A percentile compares a stretch with the other conserved stretches of the same genome.
phyloP scores from a whole-genome alignment of 2,329 filamentous ascomycete species.

The Metarhizium album region DNA sequence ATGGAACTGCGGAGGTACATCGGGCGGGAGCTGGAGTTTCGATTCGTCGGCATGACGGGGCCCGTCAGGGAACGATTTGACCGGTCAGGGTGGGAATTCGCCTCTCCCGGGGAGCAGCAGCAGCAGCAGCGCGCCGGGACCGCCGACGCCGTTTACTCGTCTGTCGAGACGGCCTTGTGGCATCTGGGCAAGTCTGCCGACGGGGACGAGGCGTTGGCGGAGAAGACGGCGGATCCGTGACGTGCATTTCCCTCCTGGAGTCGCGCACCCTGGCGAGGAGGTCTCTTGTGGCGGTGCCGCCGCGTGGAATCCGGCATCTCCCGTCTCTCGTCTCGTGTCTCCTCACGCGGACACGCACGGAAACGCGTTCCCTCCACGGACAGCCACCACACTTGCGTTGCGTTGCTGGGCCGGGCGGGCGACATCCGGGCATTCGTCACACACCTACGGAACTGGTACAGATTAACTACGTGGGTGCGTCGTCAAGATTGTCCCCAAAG shows the following conservation, averaged over 20 bases:
- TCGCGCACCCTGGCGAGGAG: too few species aligned
- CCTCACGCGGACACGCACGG: not conserved
- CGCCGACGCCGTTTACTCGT: slow-evolving; percentile 12
- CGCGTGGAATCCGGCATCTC: too few species aligned
- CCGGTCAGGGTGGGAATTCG: slow-evolving; percentile 26
- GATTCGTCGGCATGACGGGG: slow-evolving; percentile 36
- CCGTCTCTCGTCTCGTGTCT: not conserved
- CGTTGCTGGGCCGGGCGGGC: too few species aligned
- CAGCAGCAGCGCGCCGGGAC: slow-evolving; percentile 13
- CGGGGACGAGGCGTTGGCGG: slow-evolving; percentile 7
- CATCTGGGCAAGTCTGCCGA: slow-evolving; percentile 9
- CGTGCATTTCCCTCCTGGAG: too few species aligned
- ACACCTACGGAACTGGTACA: too few species aligned
- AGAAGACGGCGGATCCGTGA: slow-evolving; percentile 12
- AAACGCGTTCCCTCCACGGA: too few species aligned
- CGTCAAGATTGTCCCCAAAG: too few species aligned
- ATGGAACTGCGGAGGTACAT: slow-evolving; percentile 38
- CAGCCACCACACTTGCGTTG: too few species aligned
- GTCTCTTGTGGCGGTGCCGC: too few species aligned
- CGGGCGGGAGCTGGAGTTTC: slow-evolving; percentile 32
- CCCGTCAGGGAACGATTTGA: slow-evolving; percentile 28
- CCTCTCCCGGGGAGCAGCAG: slow-evolving; percentile 18
- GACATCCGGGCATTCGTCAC: too few species aligned
- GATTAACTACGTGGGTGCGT: too few species aligned
- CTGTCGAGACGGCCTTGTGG: slow-evolving; percentile 11